These are phyloP conservation scores for Berberis vulgaris DNA, from an alignment of 164 flowering plant species.

Conservation along the genomic window DNA sequence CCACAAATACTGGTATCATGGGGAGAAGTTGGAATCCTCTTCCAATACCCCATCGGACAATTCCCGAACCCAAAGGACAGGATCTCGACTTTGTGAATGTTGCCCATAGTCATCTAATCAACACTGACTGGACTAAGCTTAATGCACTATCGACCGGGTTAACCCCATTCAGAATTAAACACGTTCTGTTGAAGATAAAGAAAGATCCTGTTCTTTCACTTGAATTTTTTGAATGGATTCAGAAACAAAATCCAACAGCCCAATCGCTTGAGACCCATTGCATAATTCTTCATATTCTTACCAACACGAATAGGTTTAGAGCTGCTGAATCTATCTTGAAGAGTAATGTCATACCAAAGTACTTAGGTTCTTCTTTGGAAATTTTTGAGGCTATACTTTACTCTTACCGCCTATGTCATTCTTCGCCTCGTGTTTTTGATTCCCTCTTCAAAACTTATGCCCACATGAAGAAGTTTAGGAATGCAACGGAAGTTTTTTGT, in stretches of 20 bases:
- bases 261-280: slow-evolving; percentile 51
- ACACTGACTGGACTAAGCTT: slow-evolving; percentile 71
- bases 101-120: slow-evolving; percentile 69
- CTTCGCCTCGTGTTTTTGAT: slow-evolving; percentile 77
- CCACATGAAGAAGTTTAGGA: slow-evolving; percentile 64
- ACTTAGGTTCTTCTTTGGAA: slow-evolving; percentile 32
- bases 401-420: slow-evolving; percentile 64
- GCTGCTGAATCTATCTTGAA: slow-evolving; percentile 56
- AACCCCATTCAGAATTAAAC: slow-evolving; percentile 57
- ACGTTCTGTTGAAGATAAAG: slow-evolving; percentile 50
- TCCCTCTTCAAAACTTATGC: slow-evolving; percentile 69
- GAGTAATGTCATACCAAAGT: slow-evolving; percentile 21
- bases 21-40: slow-evolving; percentile 27
- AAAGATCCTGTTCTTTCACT: slow-evolving; percentile 67
- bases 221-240: slow-evolving; percentile 72
- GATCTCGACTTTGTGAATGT: slow-evolving; percentile 83
- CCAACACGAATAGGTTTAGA: slow-evolving; percentile 56
- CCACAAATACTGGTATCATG: background rate
- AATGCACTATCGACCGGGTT: slow-evolving; percentile 31
- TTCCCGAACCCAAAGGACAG: slow-evolving; percentile 69
- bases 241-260: slow-evolving; percentile 28
- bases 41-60: slow-evolving; percentile 62
- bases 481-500: slow-evolving; percentile 53
- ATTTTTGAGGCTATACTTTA: slow-evolving; percentile 58
- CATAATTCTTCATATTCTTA: slow-evolving; percentile 65